Evolutionary conservation across 2,329 filamentous ascomycete genomes (phyloP), one percentile per base, ranked within the genome.

Genomic region (Cladosporium cucumerinum): DNA sequence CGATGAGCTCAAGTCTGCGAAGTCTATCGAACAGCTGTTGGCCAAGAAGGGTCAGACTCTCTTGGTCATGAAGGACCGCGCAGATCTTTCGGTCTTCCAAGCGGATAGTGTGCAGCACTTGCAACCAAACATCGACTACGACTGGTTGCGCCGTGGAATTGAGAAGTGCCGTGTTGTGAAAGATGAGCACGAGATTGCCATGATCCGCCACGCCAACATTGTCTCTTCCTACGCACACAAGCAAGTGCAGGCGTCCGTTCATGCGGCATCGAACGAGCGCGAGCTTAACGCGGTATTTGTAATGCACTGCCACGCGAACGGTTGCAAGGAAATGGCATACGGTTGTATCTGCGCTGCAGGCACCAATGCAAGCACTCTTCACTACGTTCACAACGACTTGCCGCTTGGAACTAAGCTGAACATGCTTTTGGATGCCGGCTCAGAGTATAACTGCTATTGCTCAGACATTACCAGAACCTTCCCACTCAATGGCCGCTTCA

Each of bases 271-370:
- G 69, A 94, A 92, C 72, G 93, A 98, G 82, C 84, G 86, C 36
- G 90, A 97, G 75, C 86, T 97, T 34, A 89, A 96, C 75, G 93
- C 88, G 1, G 79, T 88, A 0, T 97, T 97, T 75, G 77, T 96
- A 12, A 87, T 91, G 74, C 83, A 84, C 32, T 96, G 91, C 75
- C 86, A 95, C 66, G 85, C 88, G 60, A 84, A 89, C 66, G 91
- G 90, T 26, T 89, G 90, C 61, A 89, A 88, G 74, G 87, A 95
- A 71, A 92, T 96, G 81, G 89, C 94, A 0, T 98, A 98, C 78
- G 86, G 90, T 69, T 89, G 89, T 66, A 97, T 98, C 72, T 87
- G 95, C 21, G 94, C 92, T 0, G 86, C 86, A 36, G 94, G 94
- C 12, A 84, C 87, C 5, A 89, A 91, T 18, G 93, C 90, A 0